Conservation (phyloP, 2,329 filamentous ascomycete genomes). For the Diplodia corticola region DNA sequence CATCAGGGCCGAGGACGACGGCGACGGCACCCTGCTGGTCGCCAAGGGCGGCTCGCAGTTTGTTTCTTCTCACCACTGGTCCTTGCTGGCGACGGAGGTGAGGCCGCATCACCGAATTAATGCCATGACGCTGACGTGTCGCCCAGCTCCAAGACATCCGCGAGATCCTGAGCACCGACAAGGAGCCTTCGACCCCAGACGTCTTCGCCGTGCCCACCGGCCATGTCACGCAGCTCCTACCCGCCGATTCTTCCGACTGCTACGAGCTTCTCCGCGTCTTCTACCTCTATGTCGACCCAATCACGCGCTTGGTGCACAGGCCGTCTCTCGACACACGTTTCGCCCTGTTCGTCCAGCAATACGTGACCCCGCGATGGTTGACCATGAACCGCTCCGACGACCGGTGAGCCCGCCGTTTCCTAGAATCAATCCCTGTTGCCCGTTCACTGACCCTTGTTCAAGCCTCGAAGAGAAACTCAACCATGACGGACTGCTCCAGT, state of each 20-base stretch:
- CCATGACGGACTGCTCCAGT: background rate
- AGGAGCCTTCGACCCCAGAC: background rate
- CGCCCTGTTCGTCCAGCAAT: background rate
- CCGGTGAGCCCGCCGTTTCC: background rate
- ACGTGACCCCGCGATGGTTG: background rate
- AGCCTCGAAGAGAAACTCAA: background rate
- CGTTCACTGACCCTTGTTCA: background rate
- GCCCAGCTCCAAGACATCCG: conserved; percentile 23
- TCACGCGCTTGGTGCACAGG: background rate
- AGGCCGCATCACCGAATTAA: background rate
- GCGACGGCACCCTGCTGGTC: conserved; percentile 38
- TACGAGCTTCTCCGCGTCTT: background rate
- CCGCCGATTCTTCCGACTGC: background rate
- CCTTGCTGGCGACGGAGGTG: conserved; percentile 37
- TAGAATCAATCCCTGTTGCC: background rate
- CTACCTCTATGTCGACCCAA: background rate
- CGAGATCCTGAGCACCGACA: background rate
- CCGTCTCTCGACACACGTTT: background rate
- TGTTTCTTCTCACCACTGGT: conserved; percentile 41
- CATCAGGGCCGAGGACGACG: conserved; percentile 35
- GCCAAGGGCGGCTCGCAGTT: conserved; percentile 36
- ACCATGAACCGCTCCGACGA: background rate
- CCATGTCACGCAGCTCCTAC: background rate
- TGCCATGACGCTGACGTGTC: background rate
- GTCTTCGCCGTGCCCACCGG: background rate